phyloP scores from a whole-genome alignment of 192 early-diverging fungal genomes.

The Coemansia sp. region DNA sequence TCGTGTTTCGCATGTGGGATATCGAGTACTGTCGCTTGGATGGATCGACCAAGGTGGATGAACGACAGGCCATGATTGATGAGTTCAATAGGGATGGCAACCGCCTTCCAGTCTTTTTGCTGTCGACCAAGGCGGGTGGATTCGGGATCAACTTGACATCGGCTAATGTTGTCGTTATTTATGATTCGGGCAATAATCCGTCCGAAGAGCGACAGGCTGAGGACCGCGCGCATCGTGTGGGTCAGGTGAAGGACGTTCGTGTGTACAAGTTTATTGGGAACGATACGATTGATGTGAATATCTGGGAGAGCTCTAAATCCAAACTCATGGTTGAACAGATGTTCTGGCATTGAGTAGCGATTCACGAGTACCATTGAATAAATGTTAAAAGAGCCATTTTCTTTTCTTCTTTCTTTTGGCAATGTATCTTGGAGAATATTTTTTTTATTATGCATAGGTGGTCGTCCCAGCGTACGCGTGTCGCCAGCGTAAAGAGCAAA shows the following conservation, averaged over 20 bases:
- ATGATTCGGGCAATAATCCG: conserved; percentile 83
- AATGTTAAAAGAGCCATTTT: background rate
- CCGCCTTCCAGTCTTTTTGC: conserved; percentile 61
- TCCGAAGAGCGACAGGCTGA: conserved; percentile 83
- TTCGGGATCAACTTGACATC: conserved; percentile 79
- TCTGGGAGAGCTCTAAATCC: conserved; percentile 36
- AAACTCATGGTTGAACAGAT: conserved; percentile 48
- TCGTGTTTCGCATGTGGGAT: conserved; percentile 56
- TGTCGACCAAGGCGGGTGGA: conserved; percentile 78
- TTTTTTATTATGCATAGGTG: background rate
- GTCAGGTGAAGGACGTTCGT: conserved; percentile 77
- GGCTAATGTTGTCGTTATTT: conserved; percentile 76
- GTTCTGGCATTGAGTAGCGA: conserved; percentile 28
- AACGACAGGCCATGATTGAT: conserved; percentile 76
- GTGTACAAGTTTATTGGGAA: conserved; percentile 69
- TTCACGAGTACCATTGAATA: background rate
- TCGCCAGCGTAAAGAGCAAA: background rate
- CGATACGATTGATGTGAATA: conserved; percentile 63
- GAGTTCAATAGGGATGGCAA: conserved; percentile 62
- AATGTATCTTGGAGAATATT: background rate
- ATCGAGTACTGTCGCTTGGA: conserved; percentile 58
- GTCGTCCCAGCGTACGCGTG: conserved; percentile 2
- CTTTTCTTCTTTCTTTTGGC: background rate
- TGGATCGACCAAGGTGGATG: conserved; percentile 64
- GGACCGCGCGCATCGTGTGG: conserved; percentile 85